Evolutionary conservation across 2,329 filamentous ascomycete genomes (phyloP), one percentile per base, ranked within the genome.

Genomic region (Colletotrichum simmondsii): DNA sequence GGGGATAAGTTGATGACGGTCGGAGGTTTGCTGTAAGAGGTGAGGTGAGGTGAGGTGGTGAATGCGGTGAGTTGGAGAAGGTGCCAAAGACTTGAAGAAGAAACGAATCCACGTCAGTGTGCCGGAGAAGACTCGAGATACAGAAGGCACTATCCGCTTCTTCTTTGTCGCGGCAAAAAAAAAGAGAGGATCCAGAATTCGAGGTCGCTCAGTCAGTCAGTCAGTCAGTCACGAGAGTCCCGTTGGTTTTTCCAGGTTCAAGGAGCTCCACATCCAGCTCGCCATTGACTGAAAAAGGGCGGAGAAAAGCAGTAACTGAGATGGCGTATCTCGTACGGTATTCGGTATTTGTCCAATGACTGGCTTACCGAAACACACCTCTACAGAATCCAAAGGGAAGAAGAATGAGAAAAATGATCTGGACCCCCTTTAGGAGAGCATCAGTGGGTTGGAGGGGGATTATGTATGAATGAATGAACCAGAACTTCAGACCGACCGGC

Each of bases 151-250:
- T 37, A n/a, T 35, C 58, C 10, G 58, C 11, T 32, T 66, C 26
- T 42, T 32, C 37, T 56, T 16, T 37, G 24, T 54, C 28, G 57
- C 65, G 58, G 30, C 59, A 65, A 28, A 28, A 28, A 28, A 56
- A 57, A 57, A 57, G 62, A 49, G 42, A 49, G 30, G 62, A 22
- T 22, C 32, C 32, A 57, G 52, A 57, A 28, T n/a, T 49, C 30
- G 54, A 56, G 30, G 62, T 22, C 32, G 62, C 53, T 56, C 22
- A 57, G 54, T 42, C 37, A 42, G 56, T 46, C 54, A 73, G 67
- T 73, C 56, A 73, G 56, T 46, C 54, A 73, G 67, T 73, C 56
- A 73, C 71, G 61, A 73, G 71, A 73, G 70, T 71, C 60, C 67
- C 30, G 66, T 65, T 35, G 67, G 61, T 71, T 71, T 71, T 71